Evolutionary conservation across 352 stramenopile genomes (phyloP).

Genomic region (Phytophthora hybrid): DNA sequence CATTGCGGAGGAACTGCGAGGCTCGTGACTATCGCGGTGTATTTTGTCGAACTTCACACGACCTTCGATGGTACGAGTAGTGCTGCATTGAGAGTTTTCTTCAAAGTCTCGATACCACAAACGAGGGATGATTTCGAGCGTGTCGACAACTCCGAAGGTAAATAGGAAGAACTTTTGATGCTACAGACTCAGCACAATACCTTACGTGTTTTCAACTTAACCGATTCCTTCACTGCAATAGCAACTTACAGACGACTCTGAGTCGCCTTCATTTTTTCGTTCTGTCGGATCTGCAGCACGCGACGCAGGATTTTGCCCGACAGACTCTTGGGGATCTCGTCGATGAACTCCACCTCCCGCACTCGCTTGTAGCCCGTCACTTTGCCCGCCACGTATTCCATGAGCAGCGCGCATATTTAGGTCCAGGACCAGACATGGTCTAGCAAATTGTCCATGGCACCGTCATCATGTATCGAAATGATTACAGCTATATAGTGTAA

Average conservation of each 20-base stretch:
- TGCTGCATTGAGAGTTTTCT: not conserved
- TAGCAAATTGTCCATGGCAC: no score
- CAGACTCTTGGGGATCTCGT: conserved; percentile 91
- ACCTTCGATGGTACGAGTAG: not conserved
- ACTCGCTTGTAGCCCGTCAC: conserved; percentile 91
- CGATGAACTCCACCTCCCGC: conserved; percentile 88
- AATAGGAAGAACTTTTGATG: not conserved
- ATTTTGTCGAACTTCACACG: not conserved
- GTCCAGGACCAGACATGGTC: no score
- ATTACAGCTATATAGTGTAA: no score
- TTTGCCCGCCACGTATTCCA: conserved; percentile 82
- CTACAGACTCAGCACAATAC: not conserved
- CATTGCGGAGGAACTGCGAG: not conserved
- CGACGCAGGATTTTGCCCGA: conserved; percentile 94
- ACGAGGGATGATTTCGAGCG: not conserved
- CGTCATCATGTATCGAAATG: no score
- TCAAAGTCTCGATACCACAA: not conserved
- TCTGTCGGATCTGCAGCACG: conserved; percentile 61
- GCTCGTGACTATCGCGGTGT: not conserved
- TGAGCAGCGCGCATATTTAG: no score
- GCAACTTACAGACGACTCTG: conserved; percentile 38
- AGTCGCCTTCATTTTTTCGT: conserved; percentile 40
- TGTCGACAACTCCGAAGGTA: not conserved
- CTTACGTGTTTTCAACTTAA: conserved; percentile 5
- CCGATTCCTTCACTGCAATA: not conserved